Base-by-base conservation (phyloP, 148 eudicot species). In the Limonium bicolor region DNA sequence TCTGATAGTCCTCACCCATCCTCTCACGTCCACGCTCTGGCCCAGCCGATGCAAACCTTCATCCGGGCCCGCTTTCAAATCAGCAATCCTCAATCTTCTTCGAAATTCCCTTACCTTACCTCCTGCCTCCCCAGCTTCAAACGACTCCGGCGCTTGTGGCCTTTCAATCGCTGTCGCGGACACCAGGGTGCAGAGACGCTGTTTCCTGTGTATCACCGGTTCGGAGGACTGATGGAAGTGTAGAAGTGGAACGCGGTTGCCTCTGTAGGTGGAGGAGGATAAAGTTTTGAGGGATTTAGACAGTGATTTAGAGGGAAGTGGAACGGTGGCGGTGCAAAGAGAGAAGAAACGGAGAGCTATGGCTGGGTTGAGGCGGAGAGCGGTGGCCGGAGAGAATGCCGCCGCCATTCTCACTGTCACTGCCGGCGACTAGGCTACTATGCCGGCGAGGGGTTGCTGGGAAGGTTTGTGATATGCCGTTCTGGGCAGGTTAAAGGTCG, bases 1-100 rank as follows among this genome's bases (percentile, higher is more conserved):
- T 7, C 97, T 71, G 5, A 90, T 63, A 8, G 99, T 90, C 50
- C 94, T 54, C 41, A 90, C 94, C 95, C 99, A 85, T 3, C 99
- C 99, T 15, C 63, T 41, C 20, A 85, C 99, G 11, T 65, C 72
- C 55, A 78, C 47, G n/a, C 50, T 73, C 63, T 90, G 53, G 20
- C 95, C 95, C 23, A 90, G 32, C 3, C 78, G 66, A 11, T 72
- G 75, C 76, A 90, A 61, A 17, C 95, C 99, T 59, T 90, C 80
- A 24, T 73, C 72, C 2, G 70, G 51, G 7, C 84, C 87, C 4
- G 81, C 84, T 49, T 78, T 90, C 0, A 90, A 46, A 46, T 90
- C 95, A 12, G 61, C 77, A 71, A 90, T 47, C 38, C 72, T 71
- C 63, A 80, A 41, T 51, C 78, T 46, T 31, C 70, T 69, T 13